phyloP scores from a whole-genome alignment of 257 asterid genomes.

The Gynochthodes officinalis region DNA sequence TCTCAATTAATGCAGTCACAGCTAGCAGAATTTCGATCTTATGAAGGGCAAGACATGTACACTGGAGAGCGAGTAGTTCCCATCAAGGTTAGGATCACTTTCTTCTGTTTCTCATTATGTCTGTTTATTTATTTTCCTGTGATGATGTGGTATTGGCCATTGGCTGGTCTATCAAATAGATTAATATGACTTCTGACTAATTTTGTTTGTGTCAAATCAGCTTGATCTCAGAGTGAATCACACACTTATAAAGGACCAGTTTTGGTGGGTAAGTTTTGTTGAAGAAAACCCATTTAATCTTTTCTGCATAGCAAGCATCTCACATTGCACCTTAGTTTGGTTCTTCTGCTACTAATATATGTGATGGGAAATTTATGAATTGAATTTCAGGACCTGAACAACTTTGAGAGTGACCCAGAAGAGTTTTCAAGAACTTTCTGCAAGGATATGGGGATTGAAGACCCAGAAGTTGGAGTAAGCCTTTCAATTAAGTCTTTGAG shows the following conservation, averaged over 20 bases:
- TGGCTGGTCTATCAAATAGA: conserved; percentile 10
- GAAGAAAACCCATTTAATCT: conserved; percentile 17
- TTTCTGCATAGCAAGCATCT: neutral
- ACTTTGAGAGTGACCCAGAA: conserved; percentile 98
- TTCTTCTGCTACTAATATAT: neutral
- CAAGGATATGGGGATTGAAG: conserved; percentile 90
- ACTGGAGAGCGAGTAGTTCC: conserved; percentile 91
- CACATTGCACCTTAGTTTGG: neutral
- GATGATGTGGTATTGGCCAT: conserved; percentile 8
- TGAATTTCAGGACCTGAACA: conserved; percentile 84
- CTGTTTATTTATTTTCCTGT: too few relatives aligned
- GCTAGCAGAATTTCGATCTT: conserved; percentile 74
- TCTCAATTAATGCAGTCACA: conserved; percentile 58
- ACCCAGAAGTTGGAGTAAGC: conserved; percentile 98
- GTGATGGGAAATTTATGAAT: conserved; percentile 3
- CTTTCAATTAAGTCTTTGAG: conserved; percentile 8
- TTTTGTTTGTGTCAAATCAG: conserved; percentile 34
- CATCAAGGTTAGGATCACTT: conserved; percentile 62
- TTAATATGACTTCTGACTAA: neutral
- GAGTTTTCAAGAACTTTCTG: conserved; percentile 90
- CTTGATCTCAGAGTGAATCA: conserved; percentile 94
- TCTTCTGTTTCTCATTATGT: conserved; percentile 7
- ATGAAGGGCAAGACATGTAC: conserved; percentile 97
- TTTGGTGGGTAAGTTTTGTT: conserved; percentile 71
- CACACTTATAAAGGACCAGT: conserved; percentile 85